These are phyloP conservation scores for Pseudozyma thailandica DNA, from an alignment of 1,284 basidiomycete genomes.

Conservation along the genomic window DNA sequence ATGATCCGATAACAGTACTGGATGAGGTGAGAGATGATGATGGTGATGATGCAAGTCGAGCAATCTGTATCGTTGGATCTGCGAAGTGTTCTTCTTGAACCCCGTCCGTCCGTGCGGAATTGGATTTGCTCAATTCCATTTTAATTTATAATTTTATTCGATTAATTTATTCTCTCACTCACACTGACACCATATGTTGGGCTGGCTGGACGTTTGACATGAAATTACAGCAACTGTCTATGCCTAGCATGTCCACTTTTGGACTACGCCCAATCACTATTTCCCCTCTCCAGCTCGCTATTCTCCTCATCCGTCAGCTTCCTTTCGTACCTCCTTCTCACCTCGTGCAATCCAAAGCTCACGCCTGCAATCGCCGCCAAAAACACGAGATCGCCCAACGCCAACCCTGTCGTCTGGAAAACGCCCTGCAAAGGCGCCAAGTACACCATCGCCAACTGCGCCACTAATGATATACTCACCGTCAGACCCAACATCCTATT, in stretches of 20 bases:
- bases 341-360: slow-evolving; percentile 82
- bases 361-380: slow-evolving; percentile 78
- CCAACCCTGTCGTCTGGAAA: slow-evolving; percentile 90
- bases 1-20: too few species aligned
- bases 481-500: slow-evolving; percentile 92
- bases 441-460: slow-evolving; percentile 87
- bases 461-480: slow-evolving; percentile 82
- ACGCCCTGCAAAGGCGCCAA: slow-evolving; percentile 88
- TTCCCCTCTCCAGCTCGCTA: slow-evolving; percentile 8
- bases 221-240: not conserved
- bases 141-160: too few species aligned
- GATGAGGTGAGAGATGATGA: too few species aligned
- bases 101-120: too few species aligned
- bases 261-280: slow-evolving; percentile 20
- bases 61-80: too few species aligned
- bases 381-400: slow-evolving; percentile 76
- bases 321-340: slow-evolving; percentile 79
- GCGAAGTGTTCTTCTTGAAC: too few species aligned
- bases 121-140: too few species aligned
- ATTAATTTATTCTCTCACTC: too few species aligned
- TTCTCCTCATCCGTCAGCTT: slow-evolving; percentile 18
- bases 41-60: too few species aligned
- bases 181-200: too few species aligned
- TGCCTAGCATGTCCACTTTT: not conserved
- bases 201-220: too few species aligned